Conservation (phyloP, 345 rosid genomes). For the Kandelia obovata region DNA sequence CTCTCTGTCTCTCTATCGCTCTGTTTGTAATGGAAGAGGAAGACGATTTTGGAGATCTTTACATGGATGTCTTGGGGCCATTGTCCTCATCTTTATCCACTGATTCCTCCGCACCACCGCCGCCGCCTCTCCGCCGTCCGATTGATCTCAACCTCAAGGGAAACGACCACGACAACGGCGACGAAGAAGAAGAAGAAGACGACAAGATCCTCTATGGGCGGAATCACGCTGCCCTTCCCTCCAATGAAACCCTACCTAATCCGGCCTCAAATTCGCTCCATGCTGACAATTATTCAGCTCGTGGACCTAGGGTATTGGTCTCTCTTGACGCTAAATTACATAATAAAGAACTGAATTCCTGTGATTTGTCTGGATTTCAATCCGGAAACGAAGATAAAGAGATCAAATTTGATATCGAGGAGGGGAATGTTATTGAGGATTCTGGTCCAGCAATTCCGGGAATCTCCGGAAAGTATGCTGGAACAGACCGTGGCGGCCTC, state of each 20-base stretch:
- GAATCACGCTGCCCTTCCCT: too few species aligned
- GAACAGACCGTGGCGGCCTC: neutral
- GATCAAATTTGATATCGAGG: slow-evolving; percentile 79
- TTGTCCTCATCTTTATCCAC: slow-evolving; percentile 39
- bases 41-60: slow-evolving; percentile 99
- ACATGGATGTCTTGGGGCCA: slow-evolving; percentile 72
- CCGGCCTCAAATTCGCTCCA: neutral
- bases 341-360: slow-evolving; percentile 11
- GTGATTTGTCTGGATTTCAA: neutral
- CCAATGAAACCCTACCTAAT: neutral
- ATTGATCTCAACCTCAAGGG: too few species aligned
- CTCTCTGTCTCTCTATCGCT: too few species aligned
- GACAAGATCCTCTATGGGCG: neutral
- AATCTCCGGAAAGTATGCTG: slow-evolving; percentile 27
- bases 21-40: slow-evolving; percentile 74
- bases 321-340: slow-evolving; percentile 20
- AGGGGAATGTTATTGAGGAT: slow-evolving; percentile 37
- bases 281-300: slow-evolving; percentile 21
- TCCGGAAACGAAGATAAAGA: slow-evolving; percentile 31
- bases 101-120: slow-evolving; percentile 13
- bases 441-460: slow-evolving; percentile 53
- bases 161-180: too few species aligned
- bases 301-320: slow-evolving; percentile 44
- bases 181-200: too few species aligned
- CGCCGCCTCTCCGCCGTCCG: too few species aligned